These are phyloP conservation scores for thale cress (Arabidopsis thaliana) DNA, from an alignment of 345 rosid species.

Conservation along the genomic window DNA sequence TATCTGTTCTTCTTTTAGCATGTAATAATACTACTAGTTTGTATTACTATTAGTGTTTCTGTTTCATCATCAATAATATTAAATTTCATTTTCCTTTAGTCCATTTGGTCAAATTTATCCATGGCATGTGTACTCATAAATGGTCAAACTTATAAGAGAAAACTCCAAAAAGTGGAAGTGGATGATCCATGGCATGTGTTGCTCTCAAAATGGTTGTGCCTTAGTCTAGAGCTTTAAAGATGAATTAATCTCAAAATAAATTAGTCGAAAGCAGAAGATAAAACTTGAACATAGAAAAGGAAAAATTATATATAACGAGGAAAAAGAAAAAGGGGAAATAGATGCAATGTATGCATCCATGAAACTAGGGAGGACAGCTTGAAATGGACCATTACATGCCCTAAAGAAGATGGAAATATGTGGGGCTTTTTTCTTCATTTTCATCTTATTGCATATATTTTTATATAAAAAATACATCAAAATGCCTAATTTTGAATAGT, in stretches of 20 bases:
- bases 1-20: not conserved
- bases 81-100: not conserved
- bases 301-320: not conserved
- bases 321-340: conserved; percentile 30
- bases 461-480: not conserved
- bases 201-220: conserved; percentile 32
- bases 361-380: conserved; percentile 61
- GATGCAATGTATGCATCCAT: conserved; percentile 66
- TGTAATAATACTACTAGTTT: not conserved
- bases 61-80: not conserved
- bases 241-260: conserved; percentile 8
- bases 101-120: not conserved
- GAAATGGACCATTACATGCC: conserved; percentile 65
- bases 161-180: conserved; percentile 24
- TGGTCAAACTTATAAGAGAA: conserved; percentile 13
- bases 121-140: conserved; percentile 19
- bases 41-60: not conserved
- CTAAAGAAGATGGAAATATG: conserved; percentile 54
- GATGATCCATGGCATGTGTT: conserved; percentile 40
- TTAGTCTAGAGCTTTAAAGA: conserved; percentile 25
- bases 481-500: conserved; percentile 26
- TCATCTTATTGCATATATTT: conserved; percentile 33
- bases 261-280: conserved; percentile 17
- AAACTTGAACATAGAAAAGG: not conserved
- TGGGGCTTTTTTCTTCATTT: conserved; percentile 55